Evolutionary conservation across 1,139 yeast genomes (phyloP).

Genomic region (Yamadazyma trypodendri): DNA sequence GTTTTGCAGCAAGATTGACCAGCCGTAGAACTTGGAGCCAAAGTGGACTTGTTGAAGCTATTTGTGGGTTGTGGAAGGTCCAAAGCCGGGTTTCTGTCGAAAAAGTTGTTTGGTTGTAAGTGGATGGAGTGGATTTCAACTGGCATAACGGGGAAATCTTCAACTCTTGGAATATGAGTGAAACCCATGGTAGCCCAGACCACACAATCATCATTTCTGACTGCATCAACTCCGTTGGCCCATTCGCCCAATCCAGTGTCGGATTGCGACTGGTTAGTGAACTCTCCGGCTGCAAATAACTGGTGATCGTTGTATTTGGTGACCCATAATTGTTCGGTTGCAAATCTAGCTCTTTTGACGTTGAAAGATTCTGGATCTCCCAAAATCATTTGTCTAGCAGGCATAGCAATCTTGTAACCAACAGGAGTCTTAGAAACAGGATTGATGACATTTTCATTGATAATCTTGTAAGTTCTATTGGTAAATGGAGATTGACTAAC

Average conservation of each 20-base stretch:
- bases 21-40: constrained; percentile 25
- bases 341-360: constrained; percentile 65
- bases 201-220: constrained; percentile 78
- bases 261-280: constrained; percentile 68
- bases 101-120: constrained; percentile 75
- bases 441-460: constrained; percentile 75
- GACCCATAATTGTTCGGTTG: constrained; percentile 76
- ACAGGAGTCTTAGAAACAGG: constrained; percentile 77
- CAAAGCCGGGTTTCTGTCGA: constrained; percentile 77
- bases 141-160: constrained; percentile 95
- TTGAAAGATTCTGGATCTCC: constrained; percentile 66
- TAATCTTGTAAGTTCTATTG: constrained; percentile 74
- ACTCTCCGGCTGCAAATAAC: constrained; percentile 74
- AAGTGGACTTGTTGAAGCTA: constrained; percentile 67
- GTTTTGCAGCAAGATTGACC: constrained; percentile 40
- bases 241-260: constrained; percentile 67
- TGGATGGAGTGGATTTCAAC: constrained; percentile 71
- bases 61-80: constrained; percentile 78
- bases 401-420: constrained; percentile 77
- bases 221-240: constrained; percentile 67
- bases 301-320: constrained; percentile 69
- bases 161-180: constrained; percentile 85
- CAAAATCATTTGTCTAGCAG: constrained; percentile 72
- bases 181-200: constrained; percentile 87
- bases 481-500: constrained; percentile 76